A percentile compares a stretch with the other conserved stretches of the same genome.
Evolutionary conservation across 306 rosid species (phyloP).

Genomic region (Herpetospermum pedunculosum): DNA sequence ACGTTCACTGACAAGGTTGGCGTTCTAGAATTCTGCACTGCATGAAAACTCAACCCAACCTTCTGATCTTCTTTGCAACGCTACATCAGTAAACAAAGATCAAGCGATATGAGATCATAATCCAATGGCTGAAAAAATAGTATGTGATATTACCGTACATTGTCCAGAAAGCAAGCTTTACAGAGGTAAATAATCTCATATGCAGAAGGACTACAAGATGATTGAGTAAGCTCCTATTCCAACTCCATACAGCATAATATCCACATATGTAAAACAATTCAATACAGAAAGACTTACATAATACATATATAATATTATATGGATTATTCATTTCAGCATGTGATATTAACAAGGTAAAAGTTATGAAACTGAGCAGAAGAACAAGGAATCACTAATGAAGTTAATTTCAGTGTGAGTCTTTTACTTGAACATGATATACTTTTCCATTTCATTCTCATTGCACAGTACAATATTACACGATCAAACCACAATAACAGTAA

Average conservation of each 20-base stretch:
- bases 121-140: background rate
- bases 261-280: background rate
- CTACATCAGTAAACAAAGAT: slow-evolving; percentile 1
- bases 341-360: background rate
- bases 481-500: slow-evolving; percentile 12
- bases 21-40: background rate
- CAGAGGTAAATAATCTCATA: background rate
- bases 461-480: slow-evolving; percentile 23
- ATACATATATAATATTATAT: background rate
- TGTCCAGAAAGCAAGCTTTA: background rate
- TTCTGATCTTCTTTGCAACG: background rate
- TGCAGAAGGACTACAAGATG: background rate
- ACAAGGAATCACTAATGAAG: background rate
- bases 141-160: background rate
- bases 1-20: background rate
- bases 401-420: background rate
- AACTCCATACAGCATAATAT: background rate
- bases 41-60: background rate
- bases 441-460: slow-evolving; percentile 14
- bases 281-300: background rate
- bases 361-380: background rate
- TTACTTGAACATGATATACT: background rate
- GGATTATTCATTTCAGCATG: background rate
- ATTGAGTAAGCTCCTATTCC: background rate
- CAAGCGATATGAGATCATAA: background rate